phyloP scores from a whole-genome alignment of 257 asterid genomes.

The Solanum pinnatisectum region DNA sequence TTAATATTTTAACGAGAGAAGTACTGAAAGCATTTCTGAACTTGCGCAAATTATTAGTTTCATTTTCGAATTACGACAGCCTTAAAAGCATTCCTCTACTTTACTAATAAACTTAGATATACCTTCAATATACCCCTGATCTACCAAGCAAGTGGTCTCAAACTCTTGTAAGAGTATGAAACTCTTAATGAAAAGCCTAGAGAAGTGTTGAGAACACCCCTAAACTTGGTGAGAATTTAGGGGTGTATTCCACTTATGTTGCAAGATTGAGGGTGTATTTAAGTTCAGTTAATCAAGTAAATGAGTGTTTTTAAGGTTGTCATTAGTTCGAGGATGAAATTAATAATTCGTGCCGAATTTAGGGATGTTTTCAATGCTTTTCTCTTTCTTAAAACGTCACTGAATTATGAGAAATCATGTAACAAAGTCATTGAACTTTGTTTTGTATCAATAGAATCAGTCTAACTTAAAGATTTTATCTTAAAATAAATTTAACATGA shows the following conservation, averaged over 20 bases:
- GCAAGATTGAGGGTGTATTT: not conserved
- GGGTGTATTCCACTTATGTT: not conserved
- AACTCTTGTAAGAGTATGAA: too few species aligned
- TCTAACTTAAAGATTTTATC: too few species aligned
- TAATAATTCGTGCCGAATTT: too few species aligned
- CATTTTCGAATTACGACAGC: too few species aligned
- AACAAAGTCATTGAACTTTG: not conserved
- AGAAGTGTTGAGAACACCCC: too few species aligned
- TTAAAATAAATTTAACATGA: too few species aligned
- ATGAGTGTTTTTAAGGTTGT: not conserved
- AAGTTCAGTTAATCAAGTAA: not conserved
- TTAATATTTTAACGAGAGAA: not conserved
- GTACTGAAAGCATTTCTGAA: not conserved
- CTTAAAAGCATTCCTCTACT: too few species aligned
- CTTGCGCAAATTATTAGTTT: not conserved
- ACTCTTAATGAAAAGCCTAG: too few species aligned
- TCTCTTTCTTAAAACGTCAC: too few species aligned
- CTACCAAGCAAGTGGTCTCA: not conserved
- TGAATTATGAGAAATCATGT: too few species aligned
- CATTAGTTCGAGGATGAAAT: too few species aligned
- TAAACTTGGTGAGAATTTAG: too few species aligned
- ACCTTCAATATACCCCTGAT: not conserved
- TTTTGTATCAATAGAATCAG: not conserved
- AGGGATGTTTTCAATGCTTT: not conserved
- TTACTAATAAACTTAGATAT: not conserved